Conservation (phyloP, 2,329 filamentous ascomycete species). For the Xylaria sp. region DNA sequence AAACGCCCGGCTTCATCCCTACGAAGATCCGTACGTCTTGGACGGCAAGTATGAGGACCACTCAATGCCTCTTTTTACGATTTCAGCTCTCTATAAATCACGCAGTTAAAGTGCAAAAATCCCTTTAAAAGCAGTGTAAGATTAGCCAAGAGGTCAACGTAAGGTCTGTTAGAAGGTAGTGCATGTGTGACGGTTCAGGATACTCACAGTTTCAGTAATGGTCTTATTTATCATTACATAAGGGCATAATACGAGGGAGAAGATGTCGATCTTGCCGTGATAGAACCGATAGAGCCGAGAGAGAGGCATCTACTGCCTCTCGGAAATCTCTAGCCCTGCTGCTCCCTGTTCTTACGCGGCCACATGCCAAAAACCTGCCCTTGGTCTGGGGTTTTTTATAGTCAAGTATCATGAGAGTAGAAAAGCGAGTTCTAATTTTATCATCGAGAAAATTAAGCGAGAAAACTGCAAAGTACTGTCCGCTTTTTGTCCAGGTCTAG, state of each 20-base stretch:
- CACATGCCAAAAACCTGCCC: not conserved
- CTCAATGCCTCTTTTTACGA: not conserved
- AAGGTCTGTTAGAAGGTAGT: not conserved
- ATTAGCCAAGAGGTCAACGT: not conserved
- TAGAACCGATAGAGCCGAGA: not conserved
- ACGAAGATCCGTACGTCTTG: not conserved
- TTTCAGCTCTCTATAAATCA: not conserved
- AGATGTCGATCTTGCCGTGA: not conserved
- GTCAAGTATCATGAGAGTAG: no score
- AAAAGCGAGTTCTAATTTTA: no score
- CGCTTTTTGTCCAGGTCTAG: no score
- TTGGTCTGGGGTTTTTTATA: not conserved
- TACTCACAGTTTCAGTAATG: not conserved
- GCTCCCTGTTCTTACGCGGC: not conserved
- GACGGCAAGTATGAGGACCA: not conserved
- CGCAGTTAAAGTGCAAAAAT: not conserved
- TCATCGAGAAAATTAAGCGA: no score
- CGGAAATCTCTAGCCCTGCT: no score
- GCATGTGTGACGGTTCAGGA: not conserved
- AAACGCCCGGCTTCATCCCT: not conserved
- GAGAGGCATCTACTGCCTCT: no score
- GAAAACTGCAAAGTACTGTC: no score
- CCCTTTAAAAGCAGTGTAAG: not conserved
- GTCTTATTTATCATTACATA: not conserved
- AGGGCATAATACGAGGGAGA: not conserved